Base-by-base conservation (phyloP, 1,139 yeast species). In the Yamadazyma siamensis region DNA sequence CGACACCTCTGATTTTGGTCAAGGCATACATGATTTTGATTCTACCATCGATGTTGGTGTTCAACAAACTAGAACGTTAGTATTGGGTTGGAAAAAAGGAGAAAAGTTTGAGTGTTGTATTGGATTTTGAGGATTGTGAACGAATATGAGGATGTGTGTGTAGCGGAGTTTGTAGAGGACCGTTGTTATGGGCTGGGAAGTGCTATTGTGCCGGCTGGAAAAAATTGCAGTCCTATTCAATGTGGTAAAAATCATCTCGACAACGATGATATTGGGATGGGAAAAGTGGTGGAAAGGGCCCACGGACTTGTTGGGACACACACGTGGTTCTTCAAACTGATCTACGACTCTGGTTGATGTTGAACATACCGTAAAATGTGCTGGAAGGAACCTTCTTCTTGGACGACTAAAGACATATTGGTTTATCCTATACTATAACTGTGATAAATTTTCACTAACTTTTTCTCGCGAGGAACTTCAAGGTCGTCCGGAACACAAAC, bases 21-120 rank as follows among this genome's bases (percentile, higher is more conserved):
- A 94, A 80, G 72, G 99, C 99, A 86, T 88, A 94, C 94, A 91
- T 94, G 75, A 94, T 83, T 85, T 94, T 94, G 81, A 89, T 89
- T 87, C 94, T 88, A 84, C 99, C 99, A 76, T 94, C 99, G 71
- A 94, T 96, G 89, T 94, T 94, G 79, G 99, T 94, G 86, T 94
- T 91, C 79, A 91, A 88, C 79, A 91, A 86, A 88, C 96, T 83
- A 68, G 34, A 39, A 20, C 39, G 43, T 39, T 42, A 43, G 47
- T 43, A 43, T 18, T 20, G 12, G 19, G n/a, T 9, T 16, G 13
- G 17, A 7, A 6, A 9, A 25, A 15, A 16, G 20, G n/a, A n/a
- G n/a, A n/a, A n/a, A n/a, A n/a, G n/a, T n/a, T n/a, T n/a, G n/a
- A n/a, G n/a, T n/a, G n/a, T n/a, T n/a, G n/a, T n/a, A n/a, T n/a